Evolutionary conservation across 2,329 filamentous ascomycete genomes (phyloP), one percentile per base, ranked within the genome.

Genomic region (Pochonia chlamydosporia): DNA sequence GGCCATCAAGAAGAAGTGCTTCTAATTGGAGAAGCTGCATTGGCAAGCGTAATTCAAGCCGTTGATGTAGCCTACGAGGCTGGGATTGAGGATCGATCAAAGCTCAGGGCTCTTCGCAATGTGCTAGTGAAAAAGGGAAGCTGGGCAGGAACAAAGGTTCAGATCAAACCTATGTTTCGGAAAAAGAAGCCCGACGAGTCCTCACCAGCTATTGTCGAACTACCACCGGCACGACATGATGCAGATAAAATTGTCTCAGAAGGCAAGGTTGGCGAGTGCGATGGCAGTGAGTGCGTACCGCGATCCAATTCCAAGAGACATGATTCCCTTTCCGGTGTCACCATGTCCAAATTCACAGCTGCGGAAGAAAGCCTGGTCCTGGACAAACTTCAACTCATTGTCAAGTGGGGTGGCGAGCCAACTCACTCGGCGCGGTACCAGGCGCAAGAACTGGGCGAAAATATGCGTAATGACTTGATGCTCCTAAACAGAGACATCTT

Each of bases 161-260:
- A 99, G 67, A 97, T 99, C 64, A 99, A 99, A 67, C 93, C 93
- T 9, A 96, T 99, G 90, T 99, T 99, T 67, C 84, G 91, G 44
- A 96, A 92, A 70, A 84, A 89, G 59, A 89, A 83, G 59, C 79
- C 82, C 3, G 80, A 87, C 43, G 80, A 84, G 53, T 63, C n/a
- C n/a, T n/a, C 71, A 49, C 43, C 61, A 3, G 49, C 62, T 2
- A 61, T 68, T 4, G 62, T 67, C 11, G 71, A 72, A 49, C 54
- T 66, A 26, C 54, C 61, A 5, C 52, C 52, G 13, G 18, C 55
- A 5, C 60, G 63, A 68, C 42, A 52, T 58, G 39, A n/a, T n/a
- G n/a, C n/a, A n/a, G 51, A 57, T 36, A 58, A 61, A 41, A 51
- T 53, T 2, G 28, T 10, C 4, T 11, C 13, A 9, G 46, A 58